Evolutionary conservation across 139 green algal species (phyloP).

Genomic region (Tetraselmis chui): DNA sequence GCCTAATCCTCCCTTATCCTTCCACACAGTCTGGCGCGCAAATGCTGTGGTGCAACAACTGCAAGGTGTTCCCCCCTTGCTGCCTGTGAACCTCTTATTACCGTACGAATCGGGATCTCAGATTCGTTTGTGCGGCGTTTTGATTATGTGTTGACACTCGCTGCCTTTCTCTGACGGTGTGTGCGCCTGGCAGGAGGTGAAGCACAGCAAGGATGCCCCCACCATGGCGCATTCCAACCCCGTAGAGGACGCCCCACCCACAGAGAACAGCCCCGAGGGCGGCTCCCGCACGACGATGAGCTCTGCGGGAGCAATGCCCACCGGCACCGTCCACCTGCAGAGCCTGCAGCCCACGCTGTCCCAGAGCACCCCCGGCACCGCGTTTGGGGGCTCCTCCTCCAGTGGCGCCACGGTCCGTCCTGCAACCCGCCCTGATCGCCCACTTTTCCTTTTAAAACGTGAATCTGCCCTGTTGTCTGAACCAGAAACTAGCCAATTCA

Average conservation of each 20-base stretch:
- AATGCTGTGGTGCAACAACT: neutral
- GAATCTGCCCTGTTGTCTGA: too few relatives aligned
- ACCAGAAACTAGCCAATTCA: too few relatives aligned
- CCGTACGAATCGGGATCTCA: neutral
- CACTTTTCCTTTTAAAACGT: too few relatives aligned
- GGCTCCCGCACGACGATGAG: neutral
- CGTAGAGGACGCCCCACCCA: too few relatives aligned
- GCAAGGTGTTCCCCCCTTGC: neutral
- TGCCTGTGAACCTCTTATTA: constrained; percentile 8
- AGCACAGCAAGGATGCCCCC: neutral
- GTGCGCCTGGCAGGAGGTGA: neutral
- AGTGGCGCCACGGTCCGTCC: neutral
- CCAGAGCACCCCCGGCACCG: neutral
- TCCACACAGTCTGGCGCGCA: neutral
- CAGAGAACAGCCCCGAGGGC: too few relatives aligned
- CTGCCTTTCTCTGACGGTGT: neutral
- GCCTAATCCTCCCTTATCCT: too few relatives aligned
- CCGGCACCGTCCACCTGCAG: neutral
- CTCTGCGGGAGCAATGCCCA: neutral
- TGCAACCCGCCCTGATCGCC: neutral
- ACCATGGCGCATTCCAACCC: neutral
- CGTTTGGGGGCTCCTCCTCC: neutral
- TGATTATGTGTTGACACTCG: too few relatives aligned
- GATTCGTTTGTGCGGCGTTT: too few relatives aligned
- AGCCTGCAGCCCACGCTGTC: neutral